phyloP scores from a whole-genome alignment of 2,329 filamentous ascomycete species.

The Escovopsis sp. region DNA sequence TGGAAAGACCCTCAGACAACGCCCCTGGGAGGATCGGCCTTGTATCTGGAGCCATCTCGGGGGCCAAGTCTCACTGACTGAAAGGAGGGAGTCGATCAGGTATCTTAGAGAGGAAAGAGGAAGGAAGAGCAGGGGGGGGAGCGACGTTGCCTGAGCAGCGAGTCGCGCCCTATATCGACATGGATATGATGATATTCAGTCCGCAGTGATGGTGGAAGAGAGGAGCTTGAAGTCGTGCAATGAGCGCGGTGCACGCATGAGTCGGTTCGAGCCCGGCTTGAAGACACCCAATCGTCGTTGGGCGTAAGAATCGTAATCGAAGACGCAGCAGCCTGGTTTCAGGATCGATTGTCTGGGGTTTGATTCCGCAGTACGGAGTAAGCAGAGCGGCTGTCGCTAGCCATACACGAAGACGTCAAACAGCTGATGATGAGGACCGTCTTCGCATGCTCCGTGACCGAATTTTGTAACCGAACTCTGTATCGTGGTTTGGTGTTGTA shows the following conservation, averaged over 20 bases:
- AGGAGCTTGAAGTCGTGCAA: too few species aligned
- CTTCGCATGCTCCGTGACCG: too few species aligned
- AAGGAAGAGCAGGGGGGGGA: conserved; percentile 6
- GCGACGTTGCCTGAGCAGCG: conserved; percentile 13
- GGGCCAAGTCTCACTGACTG: too few species aligned
- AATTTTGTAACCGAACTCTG: too few species aligned
- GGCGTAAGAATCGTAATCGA: not conserved
- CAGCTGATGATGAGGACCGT: not conserved
- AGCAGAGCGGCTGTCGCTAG: conserved; percentile 1
- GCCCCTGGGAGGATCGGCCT: conserved; percentile 17
- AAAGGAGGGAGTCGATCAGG: conserved; percentile 8
- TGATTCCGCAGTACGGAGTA: too few species aligned
- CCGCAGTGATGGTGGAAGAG: too few species aligned
- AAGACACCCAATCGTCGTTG: conserved; percentile 1
- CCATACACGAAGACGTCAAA: conserved; percentile 6
- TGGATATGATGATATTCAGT: conserved; percentile 4
- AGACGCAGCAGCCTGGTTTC: not conserved
- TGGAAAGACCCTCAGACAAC: conserved; percentile 20
- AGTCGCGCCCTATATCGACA: conserved; percentile 11
- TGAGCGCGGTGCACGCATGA: too few species aligned
- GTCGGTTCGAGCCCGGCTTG: not conserved
- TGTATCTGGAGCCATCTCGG: conserved; percentile 27
- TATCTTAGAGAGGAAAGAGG: conserved; percentile 3
- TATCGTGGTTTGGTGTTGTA: too few species aligned
- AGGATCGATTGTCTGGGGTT: too few species aligned